Conservation (phyloP, 352 stramenopile genomes). For the Phytophthora ramorum region DNA sequence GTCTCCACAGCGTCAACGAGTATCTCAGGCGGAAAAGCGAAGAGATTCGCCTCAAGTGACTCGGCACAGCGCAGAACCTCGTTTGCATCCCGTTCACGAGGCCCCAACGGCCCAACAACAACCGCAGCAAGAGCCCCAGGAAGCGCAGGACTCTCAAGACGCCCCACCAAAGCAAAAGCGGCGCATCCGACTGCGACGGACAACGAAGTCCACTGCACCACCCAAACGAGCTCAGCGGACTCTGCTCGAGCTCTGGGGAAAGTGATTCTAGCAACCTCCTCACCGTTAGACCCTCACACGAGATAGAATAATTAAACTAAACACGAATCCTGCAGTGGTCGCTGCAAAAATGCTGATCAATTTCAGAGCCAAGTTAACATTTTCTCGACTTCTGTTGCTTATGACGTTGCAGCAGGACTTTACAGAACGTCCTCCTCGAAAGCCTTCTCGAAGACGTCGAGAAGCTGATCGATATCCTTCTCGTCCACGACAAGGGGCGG, state of each 20-base stretch:
- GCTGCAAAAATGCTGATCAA: constrained; percentile 11
- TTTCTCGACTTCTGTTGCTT: constrained; percentile 11
- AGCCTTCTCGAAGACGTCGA: constrained; percentile 74
- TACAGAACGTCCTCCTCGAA: constrained; percentile 68
- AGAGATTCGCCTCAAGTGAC: constrained; percentile 34
- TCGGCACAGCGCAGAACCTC: constrained; percentile 26
- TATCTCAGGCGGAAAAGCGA: constrained; percentile 2
- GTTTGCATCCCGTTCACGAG: constrained; percentile 32
- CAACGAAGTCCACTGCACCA: constrained; percentile 4
- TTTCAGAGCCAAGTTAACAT: constrained; percentile 16
- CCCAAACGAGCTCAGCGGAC: constrained; percentile 43
- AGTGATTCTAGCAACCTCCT: neutral
- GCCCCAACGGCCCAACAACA: constrained; percentile 14
- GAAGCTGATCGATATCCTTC: constrained; percentile 78
- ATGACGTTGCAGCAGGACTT: constrained; percentile 10
- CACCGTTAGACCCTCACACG: neutral
- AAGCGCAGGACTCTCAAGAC: constrained; percentile 10
- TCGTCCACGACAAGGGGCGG: constrained; percentile 84
- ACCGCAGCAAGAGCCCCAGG: constrained; percentile 19
- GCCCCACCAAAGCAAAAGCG: constrained; percentile 10
- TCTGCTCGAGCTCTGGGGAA: constrained; percentile 51
- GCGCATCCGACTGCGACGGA: constrained; percentile 28
- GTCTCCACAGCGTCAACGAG: constrained; percentile 15
- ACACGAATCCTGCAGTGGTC: neutral
- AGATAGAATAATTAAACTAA: constrained; percentile 17